Evolutionary conservation across 176 grass and related monocot genomes (phyloP).

Genomic region (Aegilops bicornis): DNA sequence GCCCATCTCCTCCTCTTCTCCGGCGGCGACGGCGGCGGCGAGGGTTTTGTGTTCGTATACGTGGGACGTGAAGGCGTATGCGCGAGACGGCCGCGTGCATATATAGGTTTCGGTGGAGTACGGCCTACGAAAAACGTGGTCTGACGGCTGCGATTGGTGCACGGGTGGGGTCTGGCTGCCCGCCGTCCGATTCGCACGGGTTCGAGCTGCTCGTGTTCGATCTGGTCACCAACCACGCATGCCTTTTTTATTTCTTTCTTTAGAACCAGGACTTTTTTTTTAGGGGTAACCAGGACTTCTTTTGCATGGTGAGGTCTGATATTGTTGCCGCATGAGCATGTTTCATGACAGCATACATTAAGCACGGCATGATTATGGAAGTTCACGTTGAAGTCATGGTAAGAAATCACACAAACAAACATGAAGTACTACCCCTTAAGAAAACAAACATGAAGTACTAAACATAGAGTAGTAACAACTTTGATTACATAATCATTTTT

Average conservation of each 20-base stretch:
- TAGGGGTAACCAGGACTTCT: neutral
- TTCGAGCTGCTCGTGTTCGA: neutral
- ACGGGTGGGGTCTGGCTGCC: neutral
- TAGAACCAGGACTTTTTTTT: neutral
- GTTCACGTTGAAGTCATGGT: no score
- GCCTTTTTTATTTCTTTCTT: neutral
- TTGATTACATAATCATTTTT: no score
- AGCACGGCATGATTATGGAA: no score
- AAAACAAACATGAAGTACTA: no score
- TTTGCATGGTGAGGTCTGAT: no score
- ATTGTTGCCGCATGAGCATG: no score
- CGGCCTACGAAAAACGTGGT: neutral
- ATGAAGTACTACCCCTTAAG: no score
- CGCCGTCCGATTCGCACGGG: neutral
- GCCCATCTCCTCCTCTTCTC: neutral
- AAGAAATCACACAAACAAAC: no score
- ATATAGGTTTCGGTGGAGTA: neutral
- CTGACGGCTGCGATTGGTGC: neutral
- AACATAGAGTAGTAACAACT: no score
- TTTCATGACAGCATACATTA: no score
- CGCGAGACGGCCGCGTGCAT: neutral
- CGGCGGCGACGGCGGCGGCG: neutral
- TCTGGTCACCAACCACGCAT: neutral
- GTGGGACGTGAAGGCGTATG: neutral
- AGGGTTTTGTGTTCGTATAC: neutral